These are phyloP conservation scores for Malassezia psittaci DNA, from an alignment of 1,284 basidiomycete genomes.

Conservation along the genomic window DNA sequence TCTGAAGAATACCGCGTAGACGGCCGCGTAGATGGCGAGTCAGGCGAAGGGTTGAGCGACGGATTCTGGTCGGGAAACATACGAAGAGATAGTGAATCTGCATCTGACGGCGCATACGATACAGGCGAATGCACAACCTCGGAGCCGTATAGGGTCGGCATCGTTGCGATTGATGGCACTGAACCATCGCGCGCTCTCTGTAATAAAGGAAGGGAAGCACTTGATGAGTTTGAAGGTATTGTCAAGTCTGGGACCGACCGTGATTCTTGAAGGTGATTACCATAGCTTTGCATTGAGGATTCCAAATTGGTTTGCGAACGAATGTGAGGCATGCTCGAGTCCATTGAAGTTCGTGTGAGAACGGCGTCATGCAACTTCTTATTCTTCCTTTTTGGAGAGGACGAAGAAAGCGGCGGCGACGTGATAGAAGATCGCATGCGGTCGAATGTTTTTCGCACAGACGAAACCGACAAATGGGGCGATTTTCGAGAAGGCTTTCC, in stretches of 20 bases:
- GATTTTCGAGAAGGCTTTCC: neutral
- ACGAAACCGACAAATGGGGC: neutral
- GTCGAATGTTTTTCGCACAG: neutral
- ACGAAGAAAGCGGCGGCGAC: neutral
- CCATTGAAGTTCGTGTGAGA: neutral
- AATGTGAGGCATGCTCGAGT: no score
- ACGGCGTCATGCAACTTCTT: neutral
- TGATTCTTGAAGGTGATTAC: neutral
- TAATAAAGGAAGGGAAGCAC: neutral
- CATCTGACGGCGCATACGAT: neutral
- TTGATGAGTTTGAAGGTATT: neutral
- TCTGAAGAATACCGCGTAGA: no score
- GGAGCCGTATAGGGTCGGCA: neutral
- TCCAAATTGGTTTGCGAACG: no score
- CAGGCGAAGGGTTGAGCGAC: neutral
- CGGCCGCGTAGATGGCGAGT: no score
- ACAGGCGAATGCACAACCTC: neutral
- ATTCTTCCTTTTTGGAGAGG: neutral
- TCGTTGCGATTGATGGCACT: neutral
- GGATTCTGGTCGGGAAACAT: neutral
- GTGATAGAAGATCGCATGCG: neutral
- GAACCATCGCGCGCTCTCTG: neutral
- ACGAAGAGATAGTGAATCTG: neutral
- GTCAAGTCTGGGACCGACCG: neutral
- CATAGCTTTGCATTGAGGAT: no score